Percentiles rank a stretch among this genome's conserved stretches.
Evolutionary conservation across 202 grass and related monocot species (phyloP).

Genomic region (Tripidium arundinaceum): DNA sequence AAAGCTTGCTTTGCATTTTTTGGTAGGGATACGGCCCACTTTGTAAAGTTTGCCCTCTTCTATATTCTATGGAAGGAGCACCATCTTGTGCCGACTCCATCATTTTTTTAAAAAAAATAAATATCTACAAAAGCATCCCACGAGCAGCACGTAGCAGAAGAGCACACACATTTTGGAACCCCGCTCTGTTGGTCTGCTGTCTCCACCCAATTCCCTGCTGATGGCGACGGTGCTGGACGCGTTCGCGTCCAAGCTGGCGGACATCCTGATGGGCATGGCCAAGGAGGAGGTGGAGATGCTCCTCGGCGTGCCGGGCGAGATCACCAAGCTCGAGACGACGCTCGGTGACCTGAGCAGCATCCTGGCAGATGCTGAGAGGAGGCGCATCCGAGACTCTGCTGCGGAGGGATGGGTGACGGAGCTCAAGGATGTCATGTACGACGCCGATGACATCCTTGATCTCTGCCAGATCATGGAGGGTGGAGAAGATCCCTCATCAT

Average conservation of each 20-base stretch:
- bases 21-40: no score
- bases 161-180: no score
- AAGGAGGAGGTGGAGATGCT: no score
- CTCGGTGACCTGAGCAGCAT: not conserved
- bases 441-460: slow-evolving; percentile 20
- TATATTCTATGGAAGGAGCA: no score
- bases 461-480: slow-evolving; percentile 10
- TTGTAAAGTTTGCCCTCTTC: no score
- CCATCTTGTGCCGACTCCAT: no score
- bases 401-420: not conserved
- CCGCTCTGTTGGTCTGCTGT: no score
- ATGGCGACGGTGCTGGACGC: not conserved
- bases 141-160: no score
- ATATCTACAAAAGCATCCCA: no score
- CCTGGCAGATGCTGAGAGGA: slow-evolving; percentile 5
- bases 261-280: not conserved
- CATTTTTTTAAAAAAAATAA: no score
- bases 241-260: not conserved
- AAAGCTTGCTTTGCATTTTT: no score
- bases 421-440: slow-evolving; percentile 25
- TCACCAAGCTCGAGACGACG: slow-evolving; percentile 18
- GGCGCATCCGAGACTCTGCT: not conserved
- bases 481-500: not conserved
- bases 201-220: not conserved
- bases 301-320: slow-evolving; percentile 5